Base-by-base conservation (phyloP, 208 protist genomes). In the Lotmaria passim region DNA sequence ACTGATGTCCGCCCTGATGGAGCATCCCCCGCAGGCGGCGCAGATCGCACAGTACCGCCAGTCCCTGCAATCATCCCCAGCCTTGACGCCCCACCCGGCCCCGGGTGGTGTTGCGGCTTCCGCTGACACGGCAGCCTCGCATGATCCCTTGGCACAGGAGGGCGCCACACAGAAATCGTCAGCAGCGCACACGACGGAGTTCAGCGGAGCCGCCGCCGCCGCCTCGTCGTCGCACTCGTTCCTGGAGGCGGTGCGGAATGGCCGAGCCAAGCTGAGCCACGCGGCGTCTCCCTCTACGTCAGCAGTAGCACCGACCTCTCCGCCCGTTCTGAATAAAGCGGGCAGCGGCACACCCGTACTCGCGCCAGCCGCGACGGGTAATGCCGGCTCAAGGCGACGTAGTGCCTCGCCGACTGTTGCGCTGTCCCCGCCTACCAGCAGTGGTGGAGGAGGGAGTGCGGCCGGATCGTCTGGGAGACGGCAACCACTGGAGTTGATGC, bases 1-100 rank as follows among this genome's bases (percentile, higher is more conserved):
- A 44, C 84, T 81, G 73, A 82, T 92, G 69, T 84, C 81, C 6
- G 33, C 61, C 12, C 62, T 91, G 19, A 85, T 86, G 75, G 58
- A 83, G 19, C 55, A 64, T 21, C 75, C 80, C 3, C 83, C 82
- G 17, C 69, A 81, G 34, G 39, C 59, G 15, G 48, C 59, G 2
- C 57, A 50, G 21, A 73, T 85, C 24, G 44, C 53, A 19, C 60
- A 57, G 26, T 80, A 75, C 58, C 73, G 65, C 53, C 52, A 71
- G 30, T 19, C 46, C 17, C 30, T 55, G 43, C 21, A 28, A 7
- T 11, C 44, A 1, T n/a, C 48, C n/a, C 30, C 55, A 6, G 11
- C 47, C 0, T 39, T 48, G 34, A 74, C 69, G 6, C 34, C 43
- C 31, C 23, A 51, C 6, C 23, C 57, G 24, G 19, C 34, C 1